These are phyloP conservation scores for Phytophthora cactorum DNA, from an alignment of 352 stramenopile species.

Conservation along the genomic window DNA sequence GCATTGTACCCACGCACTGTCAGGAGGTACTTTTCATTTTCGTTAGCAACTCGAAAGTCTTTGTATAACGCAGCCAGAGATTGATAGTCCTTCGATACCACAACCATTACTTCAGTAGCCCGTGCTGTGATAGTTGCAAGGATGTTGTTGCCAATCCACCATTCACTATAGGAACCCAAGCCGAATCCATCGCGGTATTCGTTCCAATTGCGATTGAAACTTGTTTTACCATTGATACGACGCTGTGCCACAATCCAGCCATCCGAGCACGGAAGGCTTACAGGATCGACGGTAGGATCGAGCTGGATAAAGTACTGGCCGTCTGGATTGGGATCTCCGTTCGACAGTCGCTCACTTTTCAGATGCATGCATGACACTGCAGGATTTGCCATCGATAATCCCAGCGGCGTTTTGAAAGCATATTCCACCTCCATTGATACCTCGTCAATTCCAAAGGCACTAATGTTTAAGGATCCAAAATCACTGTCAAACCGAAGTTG, in stretches of 20 bases:
- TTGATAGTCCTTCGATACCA: constrained; percentile 56
- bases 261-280: constrained; percentile 53
- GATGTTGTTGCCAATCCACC: constrained; percentile 65
- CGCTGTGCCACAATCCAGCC: constrained; percentile 66
- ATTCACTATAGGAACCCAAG: constrained; percentile 48
- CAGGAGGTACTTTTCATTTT: constrained; percentile 57
- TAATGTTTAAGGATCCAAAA: constrained; percentile 47
- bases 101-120: constrained; percentile 50
- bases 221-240: constrained; percentile 50
- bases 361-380: constrained; percentile 60
- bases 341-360: constrained; percentile 41
- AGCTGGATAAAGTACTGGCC: constrained; percentile 61
- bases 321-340: constrained; percentile 58
- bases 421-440: constrained; percentile 68
- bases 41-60: constrained; percentile 50
- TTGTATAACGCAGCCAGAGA: constrained; percentile 50
- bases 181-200: constrained; percentile 69
- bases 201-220: constrained; percentile 68
- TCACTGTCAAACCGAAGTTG: constrained; percentile 50
- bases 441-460: constrained; percentile 66
- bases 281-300: constrained; percentile 28
- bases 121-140: constrained; percentile 44
- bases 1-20: constrained; percentile 45
- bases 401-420: constrained; percentile 54
- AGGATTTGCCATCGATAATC: constrained; percentile 50